Percentiles rank a stretch among this genome's conserved stretches.
These are phyloP conservation scores for Gynostemma pentaphyllum DNA, from an alignment of 306 rosid species.

Conservation along the genomic window DNA sequence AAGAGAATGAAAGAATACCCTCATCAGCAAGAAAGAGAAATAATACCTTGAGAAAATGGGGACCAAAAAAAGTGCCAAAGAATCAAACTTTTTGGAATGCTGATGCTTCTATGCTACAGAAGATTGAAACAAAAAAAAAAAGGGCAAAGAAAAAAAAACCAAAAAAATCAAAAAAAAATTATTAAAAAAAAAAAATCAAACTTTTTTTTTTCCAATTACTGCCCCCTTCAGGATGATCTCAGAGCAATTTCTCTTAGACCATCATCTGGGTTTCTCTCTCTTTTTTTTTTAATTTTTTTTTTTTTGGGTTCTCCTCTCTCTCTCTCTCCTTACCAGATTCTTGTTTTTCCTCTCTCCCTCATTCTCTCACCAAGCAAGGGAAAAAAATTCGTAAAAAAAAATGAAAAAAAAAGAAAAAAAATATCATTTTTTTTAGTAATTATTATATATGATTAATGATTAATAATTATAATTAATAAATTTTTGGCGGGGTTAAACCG, in stretches of 20 bases:
- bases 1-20: constrained; percentile 39
- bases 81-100: constrained; percentile 12
- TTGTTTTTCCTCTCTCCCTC: constrained; percentile 15
- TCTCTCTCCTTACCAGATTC: constrained; percentile 9
- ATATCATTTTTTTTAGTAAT: background rate
- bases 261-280: constrained; percentile 38
- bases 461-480: background rate
- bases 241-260: constrained; percentile 79
- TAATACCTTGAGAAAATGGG: constrained; percentile 42
- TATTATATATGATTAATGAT: constrained; percentile 6
- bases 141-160: constrained; percentile 65
- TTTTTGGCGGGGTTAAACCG: constrained; percentile 1
- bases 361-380: constrained; percentile 34
- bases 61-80: constrained; percentile 18
- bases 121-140: background rate
- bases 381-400: constrained; percentile 12
- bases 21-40: constrained; percentile 30
- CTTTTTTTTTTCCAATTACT: constrained; percentile 25
- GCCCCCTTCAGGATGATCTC: constrained; percentile 85
- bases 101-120: background rate
- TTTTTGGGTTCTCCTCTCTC: constrained; percentile 13
- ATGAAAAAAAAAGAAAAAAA: no score
- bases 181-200: background rate
- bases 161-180: constrained; percentile 24
- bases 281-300: background rate